phyloP scores from a whole-genome alignment of 257 asterid genomes.

The Fraxinus cuspidata region DNA sequence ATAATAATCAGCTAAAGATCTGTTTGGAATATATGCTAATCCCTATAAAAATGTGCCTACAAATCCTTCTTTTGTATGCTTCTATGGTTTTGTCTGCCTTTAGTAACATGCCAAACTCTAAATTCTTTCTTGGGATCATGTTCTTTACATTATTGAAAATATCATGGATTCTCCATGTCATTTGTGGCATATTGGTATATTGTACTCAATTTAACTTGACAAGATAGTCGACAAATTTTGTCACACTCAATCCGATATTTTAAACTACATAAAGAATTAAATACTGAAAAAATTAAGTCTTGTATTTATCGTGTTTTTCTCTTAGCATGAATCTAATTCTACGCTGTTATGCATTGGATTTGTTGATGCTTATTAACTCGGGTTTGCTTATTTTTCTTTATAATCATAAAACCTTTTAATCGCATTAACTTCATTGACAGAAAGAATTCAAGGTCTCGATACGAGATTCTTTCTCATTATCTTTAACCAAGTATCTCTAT shows the following conservation, averaged over 20 bases:
- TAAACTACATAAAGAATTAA: too few species aligned
- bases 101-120: slow-evolving; percentile 76
- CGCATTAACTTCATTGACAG: too few species aligned
- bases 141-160: neutral
- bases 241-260: neutral
- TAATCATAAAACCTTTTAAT: neutral
- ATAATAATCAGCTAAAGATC: slow-evolving; percentile 43
- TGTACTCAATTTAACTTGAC: neutral
- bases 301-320: too few species aligned
- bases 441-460: too few species aligned
- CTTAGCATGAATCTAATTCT: too few species aligned
- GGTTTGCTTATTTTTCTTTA: too few species aligned
- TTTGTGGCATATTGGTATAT: neutral
- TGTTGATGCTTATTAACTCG: too few species aligned
- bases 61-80: slow-evolving; percentile 36
- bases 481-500: too few species aligned
- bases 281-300: neutral
- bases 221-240: neutral
- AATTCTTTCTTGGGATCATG: slow-evolving; percentile 57
- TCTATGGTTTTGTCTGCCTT: slow-evolving; percentile 57
- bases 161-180: neutral
- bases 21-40: slow-evolving; percentile 59
- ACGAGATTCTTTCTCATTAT: too few species aligned
- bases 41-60: slow-evolving; percentile 55
- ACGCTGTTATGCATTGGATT: neutral